phyloP scores from a whole-genome alignment of 768 basidiomycete species.

The Pleurotus salmoneostramineus region DNA sequence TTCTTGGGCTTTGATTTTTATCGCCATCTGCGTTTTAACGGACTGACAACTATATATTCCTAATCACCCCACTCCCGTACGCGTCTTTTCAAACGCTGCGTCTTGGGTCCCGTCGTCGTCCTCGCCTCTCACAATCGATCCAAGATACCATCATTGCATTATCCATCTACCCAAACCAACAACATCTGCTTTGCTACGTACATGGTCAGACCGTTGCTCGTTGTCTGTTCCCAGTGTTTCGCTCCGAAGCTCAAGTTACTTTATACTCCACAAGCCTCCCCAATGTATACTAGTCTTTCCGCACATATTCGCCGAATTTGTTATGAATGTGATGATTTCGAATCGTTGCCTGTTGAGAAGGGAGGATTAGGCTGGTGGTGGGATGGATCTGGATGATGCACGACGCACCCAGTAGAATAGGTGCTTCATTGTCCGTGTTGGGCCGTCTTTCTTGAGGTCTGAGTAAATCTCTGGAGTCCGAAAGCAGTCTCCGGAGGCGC shows the following conservation, averaged over 20 bases:
- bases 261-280: background rate
- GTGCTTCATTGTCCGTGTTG: background rate
- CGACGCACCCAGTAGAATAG: constrained; percentile 6
- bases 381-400: no score
- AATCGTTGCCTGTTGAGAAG: background rate
- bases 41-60: no score
- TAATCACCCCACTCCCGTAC: no score
- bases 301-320: constrained; percentile 1
- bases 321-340: background rate
- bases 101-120: no score
- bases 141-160: background rate
- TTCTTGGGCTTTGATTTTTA: no score
- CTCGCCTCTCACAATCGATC: background rate
- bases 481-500: background rate
- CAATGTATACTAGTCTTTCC: background rate
- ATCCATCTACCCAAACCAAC: background rate
- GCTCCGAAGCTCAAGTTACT: background rate
- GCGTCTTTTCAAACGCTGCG: no score
- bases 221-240: background rate
- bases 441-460: background rate
- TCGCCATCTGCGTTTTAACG: no score
- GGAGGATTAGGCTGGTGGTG: background rate
- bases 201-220: background rate
- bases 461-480: background rate
- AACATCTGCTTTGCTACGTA: background rate